Evolutionary conservation across 164 flowering plant species (phyloP).

Genomic region (Protea cynaroides): DNA sequence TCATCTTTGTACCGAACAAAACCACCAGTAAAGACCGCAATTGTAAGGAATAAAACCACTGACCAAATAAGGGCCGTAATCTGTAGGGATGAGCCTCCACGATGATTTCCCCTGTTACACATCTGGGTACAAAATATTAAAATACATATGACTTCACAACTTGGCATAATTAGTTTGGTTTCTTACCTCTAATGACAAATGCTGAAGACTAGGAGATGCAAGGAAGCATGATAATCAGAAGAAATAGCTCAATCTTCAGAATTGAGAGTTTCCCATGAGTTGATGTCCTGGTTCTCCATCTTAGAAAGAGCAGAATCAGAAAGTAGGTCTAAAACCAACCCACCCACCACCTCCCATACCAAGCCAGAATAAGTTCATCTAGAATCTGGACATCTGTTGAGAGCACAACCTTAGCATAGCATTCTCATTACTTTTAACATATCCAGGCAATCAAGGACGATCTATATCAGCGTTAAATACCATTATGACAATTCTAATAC

Average conservation of each 20-base stretch:
- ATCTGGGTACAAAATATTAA: conserved; percentile 22
- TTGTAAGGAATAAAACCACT: conserved; percentile 31
- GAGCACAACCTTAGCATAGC: not conserved
- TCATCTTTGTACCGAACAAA: conserved; percentile 47
- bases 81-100: conserved; percentile 41
- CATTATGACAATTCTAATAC: too few relatives aligned
- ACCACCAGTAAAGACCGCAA: conserved; percentile 34
- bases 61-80: conserved; percentile 46
- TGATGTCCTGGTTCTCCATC: conserved; percentile 42
- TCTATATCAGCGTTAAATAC: too few relatives aligned
- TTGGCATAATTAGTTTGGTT: not conserved
- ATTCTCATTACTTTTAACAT: not conserved
- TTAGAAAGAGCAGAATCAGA: conserved; percentile 31
- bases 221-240: conserved; percentile 48
- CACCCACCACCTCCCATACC: conserved; percentile 38
- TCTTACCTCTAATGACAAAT: conserved; percentile 49
- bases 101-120: conserved; percentile 44
- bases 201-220: conserved; percentile 54
- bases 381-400: conserved; percentile 52
- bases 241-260: conserved; percentile 52
- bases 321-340: conserved; percentile 30
- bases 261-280: conserved; percentile 38
- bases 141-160: not conserved
- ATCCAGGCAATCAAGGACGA: not conserved
- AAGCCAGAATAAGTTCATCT: conserved; percentile 64